Conservation (phyloP, 306 rosid species). For the Cucumis cinereus region DNA sequence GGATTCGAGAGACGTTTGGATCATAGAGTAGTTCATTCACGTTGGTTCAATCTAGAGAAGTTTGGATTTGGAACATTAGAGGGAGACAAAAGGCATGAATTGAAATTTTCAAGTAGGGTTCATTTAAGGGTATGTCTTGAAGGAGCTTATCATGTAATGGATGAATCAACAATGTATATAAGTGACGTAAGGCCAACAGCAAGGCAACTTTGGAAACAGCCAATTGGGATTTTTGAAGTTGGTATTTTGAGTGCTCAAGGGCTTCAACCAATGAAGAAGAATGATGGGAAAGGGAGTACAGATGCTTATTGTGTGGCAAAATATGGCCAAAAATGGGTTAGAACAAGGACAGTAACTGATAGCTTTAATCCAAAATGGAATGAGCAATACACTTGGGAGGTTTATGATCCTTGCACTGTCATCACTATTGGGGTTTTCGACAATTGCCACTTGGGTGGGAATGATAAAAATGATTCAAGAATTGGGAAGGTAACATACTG, state of each 20-base stretch:
- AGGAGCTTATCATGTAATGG: constrained; percentile 78
- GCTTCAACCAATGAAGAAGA: constrained; percentile 51
- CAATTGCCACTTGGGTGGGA: constrained; percentile 55
- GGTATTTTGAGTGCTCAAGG: constrained; percentile 85
- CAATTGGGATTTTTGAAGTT: constrained; percentile 73
- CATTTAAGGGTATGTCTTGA: constrained; percentile 65
- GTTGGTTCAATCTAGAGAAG: constrained; percentile 59
- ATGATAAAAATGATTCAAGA: constrained; percentile 32
- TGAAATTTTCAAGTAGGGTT: constrained; percentile 44
- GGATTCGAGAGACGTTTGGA: constrained; percentile 59
- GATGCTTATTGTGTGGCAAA: constrained; percentile 77
- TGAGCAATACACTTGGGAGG: constrained; percentile 64
- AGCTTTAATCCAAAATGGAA: constrained; percentile 55
- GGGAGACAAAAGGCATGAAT: constrained; percentile 54
- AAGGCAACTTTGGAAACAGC: constrained; percentile 73
- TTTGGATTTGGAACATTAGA: constrained; percentile 63
- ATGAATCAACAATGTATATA: constrained; percentile 67
- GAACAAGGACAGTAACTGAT: constrained; percentile 57
- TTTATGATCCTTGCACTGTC: constrained; percentile 57
- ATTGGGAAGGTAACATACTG: constrained; percentile 30
- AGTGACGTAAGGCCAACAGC: constrained; percentile 77
- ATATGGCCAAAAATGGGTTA: constrained; percentile 76
- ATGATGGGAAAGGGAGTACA: constrained; percentile 38
- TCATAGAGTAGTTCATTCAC: constrained; percentile 47
- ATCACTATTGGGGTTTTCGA: constrained; percentile 66